Base-by-base conservation (phyloP, 2,329 filamentous ascomycete species). In the Sporothrix humicola region DNA sequence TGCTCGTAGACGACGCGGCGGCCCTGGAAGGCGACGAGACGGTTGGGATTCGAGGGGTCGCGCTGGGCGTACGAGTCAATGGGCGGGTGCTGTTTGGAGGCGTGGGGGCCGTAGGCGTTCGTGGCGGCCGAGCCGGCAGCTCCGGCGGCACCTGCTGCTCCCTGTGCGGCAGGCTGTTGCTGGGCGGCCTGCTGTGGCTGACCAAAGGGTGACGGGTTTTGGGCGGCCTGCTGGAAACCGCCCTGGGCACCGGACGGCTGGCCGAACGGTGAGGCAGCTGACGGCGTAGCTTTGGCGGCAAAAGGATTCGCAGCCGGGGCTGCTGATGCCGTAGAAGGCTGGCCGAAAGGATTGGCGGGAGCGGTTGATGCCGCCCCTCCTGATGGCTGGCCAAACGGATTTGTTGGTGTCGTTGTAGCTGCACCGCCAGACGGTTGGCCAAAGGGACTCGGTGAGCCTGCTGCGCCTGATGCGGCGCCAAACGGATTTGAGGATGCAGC, bases 11-110 rank as follows among this genome's bases (percentile, higher is more conserved):
- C 37, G 1, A 82, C 79, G 0, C 75, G 74, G 63, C 78, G 78
- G 52, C 80, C 80, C 73, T 82, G 81, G 76, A 81, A 82, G 52
- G 77, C 75, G 20, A 75, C 50, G 10, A 82, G 76, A 1, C 73
- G 76, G 8, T 77, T 78, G n/a, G 77, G 69, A 1, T 37, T 46
- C 26, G 48, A 44, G 0, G 66, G 66, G 56, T 77, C 77, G 46
- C 73, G 77, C 59, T 76, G 59, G 20, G 75, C 76, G 75, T 82
- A 82, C 20, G 76, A 74, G 7, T 77, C 74, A 2, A 80, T 65
- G 9, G 79, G 76, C 0, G 81, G 81, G 73, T 82, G 81, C 42
- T 80, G 78, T 75, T 73, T 80, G 79, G 26, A 78, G 78, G 2
- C 75, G 13, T 63, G 50, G 69, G 59, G 65, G n/a, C 71, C 74